phyloP scores from a whole-genome alignment of 192 early-diverging fungal genomes.

The Mortierella claussenii region DNA sequence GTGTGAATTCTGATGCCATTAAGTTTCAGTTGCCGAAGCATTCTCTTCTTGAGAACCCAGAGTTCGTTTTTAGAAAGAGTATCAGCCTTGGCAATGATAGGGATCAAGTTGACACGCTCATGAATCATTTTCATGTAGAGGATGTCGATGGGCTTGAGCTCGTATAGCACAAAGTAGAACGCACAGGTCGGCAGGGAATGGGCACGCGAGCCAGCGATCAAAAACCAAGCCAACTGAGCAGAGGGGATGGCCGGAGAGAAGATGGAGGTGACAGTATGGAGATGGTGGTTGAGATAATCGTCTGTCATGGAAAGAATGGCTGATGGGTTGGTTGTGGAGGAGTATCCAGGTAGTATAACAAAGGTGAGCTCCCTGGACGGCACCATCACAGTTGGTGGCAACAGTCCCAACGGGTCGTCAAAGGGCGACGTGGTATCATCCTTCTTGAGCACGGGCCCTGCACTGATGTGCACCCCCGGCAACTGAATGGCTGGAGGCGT shows the following conservation, averaged over 20 bases:
- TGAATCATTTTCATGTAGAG: conserved; percentile 96
- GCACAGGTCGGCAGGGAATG: conserved; percentile 41
- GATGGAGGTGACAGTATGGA: conserved; percentile 31
- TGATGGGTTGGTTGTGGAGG: conserved; percentile 42
- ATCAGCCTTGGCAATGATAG: conserved; percentile 94
- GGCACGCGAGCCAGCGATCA: conserved; percentile 34
- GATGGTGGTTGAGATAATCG: conserved; percentile 40
- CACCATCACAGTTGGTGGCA: conserved; percentile 20
- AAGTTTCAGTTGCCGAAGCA: conserved; percentile 55
- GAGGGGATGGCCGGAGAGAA: conserved; percentile 35
- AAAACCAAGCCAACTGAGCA: conserved; percentile 42
- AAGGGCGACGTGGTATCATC: not conserved
- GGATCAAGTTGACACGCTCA: conserved; percentile 92
- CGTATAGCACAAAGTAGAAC: conserved; percentile 50
- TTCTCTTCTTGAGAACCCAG: conserved; percentile 86
- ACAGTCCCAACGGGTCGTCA: conserved; percentile 26
- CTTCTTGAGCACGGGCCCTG: conserved; percentile 6
- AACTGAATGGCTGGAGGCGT: conserved; percentile 5
- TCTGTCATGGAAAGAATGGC: conserved; percentile 28
- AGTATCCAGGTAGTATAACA: conserved; percentile 45
- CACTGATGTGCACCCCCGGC: conserved; percentile 10
- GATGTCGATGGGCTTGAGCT: conserved; percentile 86
- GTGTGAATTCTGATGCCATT: conserved; percentile 42
- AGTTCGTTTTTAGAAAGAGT: conserved; percentile 88
- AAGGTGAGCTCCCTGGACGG: conserved; percentile 32